phyloP scores from a whole-genome alignment of 139 green algal genomes.

The Chlamydomonas sp. region DNA sequence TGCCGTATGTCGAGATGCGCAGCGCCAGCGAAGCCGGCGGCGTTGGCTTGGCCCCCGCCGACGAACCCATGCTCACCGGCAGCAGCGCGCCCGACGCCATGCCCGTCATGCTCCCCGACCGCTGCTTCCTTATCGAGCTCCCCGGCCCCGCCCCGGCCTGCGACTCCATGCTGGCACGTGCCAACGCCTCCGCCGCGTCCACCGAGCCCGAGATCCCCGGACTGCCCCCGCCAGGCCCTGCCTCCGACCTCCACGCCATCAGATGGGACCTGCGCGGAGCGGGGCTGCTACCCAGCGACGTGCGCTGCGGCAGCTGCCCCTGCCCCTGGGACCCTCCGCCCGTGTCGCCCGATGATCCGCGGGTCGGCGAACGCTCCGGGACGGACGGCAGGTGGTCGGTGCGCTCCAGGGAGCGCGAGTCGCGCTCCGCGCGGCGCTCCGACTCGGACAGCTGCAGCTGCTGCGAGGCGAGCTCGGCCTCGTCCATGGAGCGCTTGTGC shows the following conservation, averaged over 20 bases:
- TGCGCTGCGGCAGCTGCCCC: too few relatives aligned
- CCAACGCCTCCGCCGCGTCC: too few relatives aligned
- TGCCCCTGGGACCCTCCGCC: neutral
- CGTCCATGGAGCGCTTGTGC: slow-evolving; percentile 46
- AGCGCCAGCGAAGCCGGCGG: neutral
- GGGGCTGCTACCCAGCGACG: too few relatives aligned
- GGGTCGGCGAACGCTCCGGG: neutral
- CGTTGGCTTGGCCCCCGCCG: neutral
- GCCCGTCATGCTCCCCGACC: neutral
- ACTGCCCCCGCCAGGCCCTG: too few relatives aligned
- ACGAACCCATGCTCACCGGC: neutral
- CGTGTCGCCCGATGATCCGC: neutral
- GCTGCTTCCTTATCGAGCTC: too few relatives aligned
- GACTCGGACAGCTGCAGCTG: neutral
- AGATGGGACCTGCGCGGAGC: too few relatives aligned
- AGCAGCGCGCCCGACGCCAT: neutral
- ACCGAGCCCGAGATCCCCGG: too few relatives aligned
- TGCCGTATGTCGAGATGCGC: neutral
- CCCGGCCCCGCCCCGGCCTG: too few relatives aligned
- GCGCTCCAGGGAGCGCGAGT: slow-evolving; percentile 17
- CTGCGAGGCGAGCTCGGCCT: neutral
- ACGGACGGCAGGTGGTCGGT: neutral
- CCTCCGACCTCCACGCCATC: too few relatives aligned
- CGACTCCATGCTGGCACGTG: too few relatives aligned
- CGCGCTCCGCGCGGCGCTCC: slow-evolving; percentile 25